These are phyloP conservation scores for Alternaria ethzedia DNA, from an alignment of 2,329 filamentous ascomycete species.

Conservation along the genomic window DNA sequence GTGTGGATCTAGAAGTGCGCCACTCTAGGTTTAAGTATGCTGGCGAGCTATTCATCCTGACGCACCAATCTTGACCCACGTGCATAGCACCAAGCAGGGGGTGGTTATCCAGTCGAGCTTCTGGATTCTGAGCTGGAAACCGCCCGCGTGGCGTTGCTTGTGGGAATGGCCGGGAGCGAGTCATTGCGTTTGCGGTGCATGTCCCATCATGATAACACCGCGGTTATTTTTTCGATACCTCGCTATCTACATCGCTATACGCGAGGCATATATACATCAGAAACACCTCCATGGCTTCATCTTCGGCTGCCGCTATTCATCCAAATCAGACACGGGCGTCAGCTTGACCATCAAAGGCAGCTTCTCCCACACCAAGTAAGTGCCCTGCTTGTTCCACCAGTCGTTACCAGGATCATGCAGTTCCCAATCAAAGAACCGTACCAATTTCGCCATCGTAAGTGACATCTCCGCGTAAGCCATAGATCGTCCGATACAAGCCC, in stretches of 20 bases:
- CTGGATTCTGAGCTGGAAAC: background rate
- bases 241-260: background rate
- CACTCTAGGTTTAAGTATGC: background rate
- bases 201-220: background rate
- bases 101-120: background rate
- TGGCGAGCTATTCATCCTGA: background rate
- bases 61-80: background rate
- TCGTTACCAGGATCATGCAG: background rate
- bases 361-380: conserved; percentile 11
- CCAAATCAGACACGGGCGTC: background rate
- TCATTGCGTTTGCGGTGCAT: background rate
- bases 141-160: background rate
- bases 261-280: background rate
- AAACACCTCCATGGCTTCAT: background rate
- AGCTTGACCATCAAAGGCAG: conserved; percentile 1
- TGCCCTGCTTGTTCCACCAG: conserved; percentile 4
- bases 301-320: background rate
- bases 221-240: background rate
- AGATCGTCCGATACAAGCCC: conserved; percentile 19
- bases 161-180: background rate
- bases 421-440: conserved; percentile 5
- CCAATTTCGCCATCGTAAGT: background rate
- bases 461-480: background rate
- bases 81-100: conserved; percentile 2
- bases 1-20: background rate